Evolutionary conservation across 2,329 filamentous ascomycete species (phyloP).

Genomic region (Gliomastix tumulicola): DNA sequence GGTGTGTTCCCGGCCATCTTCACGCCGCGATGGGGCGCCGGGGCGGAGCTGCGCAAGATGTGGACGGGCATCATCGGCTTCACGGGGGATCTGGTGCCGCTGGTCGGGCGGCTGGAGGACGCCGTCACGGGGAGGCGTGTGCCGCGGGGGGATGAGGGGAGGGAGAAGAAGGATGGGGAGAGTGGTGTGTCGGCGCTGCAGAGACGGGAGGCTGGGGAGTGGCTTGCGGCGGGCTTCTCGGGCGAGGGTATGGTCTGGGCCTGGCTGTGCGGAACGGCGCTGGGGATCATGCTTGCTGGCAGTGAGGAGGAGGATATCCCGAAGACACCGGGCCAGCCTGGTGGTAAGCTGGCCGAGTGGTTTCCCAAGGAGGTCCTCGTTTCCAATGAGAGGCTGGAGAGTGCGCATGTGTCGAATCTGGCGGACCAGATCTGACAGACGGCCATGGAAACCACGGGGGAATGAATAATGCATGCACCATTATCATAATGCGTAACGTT

Average conservation of each 20-base stretch:
- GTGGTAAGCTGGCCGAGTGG: not conserved
- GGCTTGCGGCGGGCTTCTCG: conserved; percentile 39
- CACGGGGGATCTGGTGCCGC: conserved; percentile 36
- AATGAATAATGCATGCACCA: too few species aligned
- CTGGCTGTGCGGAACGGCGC: conserved; percentile 37
- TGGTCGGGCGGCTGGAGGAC: conserved; percentile 35
- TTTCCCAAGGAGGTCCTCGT: not conserved
- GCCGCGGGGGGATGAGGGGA: too few species aligned
- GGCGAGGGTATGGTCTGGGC: conserved; percentile 44
- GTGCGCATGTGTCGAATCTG: too few species aligned
- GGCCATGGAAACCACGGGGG: too few species aligned
- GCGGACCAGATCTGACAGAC: too few species aligned
- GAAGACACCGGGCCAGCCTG: not conserved
- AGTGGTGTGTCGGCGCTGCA: not conserved
- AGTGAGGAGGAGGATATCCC: not conserved
- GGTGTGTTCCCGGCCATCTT: conserved; percentile 31
- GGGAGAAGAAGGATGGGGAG: too few species aligned
- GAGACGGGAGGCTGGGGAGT: conserved; percentile 24
- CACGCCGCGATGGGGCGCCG: conserved; percentile 15
- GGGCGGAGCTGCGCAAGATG: conserved; percentile 13
- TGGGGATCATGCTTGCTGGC: not conserved
- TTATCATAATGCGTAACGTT: too few species aligned
- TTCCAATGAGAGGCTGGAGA: not conserved
- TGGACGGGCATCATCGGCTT: conserved; percentile 41
- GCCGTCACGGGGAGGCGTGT: conserved; percentile 8